These are phyloP conservation scores for Mallotus japonicus DNA, from an alignment of 441 rosid species.

Conservation along the genomic window DNA sequence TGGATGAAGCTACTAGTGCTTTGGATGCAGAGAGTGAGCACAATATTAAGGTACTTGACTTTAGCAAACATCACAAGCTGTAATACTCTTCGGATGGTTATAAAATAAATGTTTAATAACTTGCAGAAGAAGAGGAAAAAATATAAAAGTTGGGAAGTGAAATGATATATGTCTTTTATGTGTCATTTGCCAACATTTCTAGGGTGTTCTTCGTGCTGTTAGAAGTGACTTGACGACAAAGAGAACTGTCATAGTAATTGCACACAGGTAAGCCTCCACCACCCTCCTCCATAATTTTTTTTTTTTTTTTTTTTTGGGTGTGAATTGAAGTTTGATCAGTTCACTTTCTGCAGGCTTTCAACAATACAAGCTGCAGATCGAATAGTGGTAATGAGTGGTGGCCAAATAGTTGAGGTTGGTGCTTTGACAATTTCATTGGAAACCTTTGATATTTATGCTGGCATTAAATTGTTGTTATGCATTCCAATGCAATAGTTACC, in stretches of 20 bases:
- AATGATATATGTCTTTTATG: not conserved
- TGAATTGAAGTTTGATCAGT: constrained; percentile 17
- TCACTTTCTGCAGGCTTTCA: constrained; percentile 60
- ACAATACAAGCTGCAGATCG: constrained; percentile 89
- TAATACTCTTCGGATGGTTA: not conserved
- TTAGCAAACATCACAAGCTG: not conserved
- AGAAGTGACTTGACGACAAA: constrained; percentile 51
- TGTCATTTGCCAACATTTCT: constrained; percentile 18
- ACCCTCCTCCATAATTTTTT: too few relatives aligned
- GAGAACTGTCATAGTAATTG: constrained; percentile 86
- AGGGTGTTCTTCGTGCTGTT: constrained; percentile 82
- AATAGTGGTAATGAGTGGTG: constrained; percentile 83
- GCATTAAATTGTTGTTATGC: constrained; percentile 7
- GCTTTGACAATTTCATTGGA: not conserved
- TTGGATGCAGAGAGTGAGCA: constrained; percentile 98
- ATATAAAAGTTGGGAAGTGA: not conserved
- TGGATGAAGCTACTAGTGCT: constrained; percentile 96
- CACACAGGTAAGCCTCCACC: constrained; percentile 58
- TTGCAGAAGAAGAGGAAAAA: not conserved
- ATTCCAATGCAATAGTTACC: not conserved
- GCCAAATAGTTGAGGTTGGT: constrained; percentile 74
- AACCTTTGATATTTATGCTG: not conserved
- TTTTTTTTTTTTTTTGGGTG: too few relatives aligned
- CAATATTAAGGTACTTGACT: constrained; percentile 64
- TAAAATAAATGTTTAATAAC: not conserved